phyloP scores from a whole-genome alignment of 176 grass and related monocot genomes.

The Zea luxurians region DNA sequence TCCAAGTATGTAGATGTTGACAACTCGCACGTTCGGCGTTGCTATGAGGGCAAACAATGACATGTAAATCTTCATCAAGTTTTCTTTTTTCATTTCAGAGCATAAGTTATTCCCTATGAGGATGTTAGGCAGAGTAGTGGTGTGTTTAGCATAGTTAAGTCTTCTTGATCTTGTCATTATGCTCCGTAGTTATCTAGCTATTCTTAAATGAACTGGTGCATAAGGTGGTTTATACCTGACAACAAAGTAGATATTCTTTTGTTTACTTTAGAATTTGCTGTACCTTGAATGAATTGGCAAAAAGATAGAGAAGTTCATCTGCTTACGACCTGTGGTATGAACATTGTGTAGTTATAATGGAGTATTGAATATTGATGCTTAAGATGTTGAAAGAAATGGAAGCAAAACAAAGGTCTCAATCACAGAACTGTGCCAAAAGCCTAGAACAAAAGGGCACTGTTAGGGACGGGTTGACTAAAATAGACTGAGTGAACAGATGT shows the following conservation, averaged over 20 bases:
- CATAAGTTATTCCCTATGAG: constrained; percentile 6
- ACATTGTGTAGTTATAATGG: neutral
- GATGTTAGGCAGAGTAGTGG: constrained; percentile 22
- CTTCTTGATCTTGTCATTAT: constrained; percentile 20
- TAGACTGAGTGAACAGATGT: constrained; percentile 4
- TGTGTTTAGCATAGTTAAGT: constrained; percentile 30
- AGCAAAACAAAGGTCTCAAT: neutral
- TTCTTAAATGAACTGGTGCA: constrained; percentile 16
- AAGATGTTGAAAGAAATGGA: constrained; percentile 3
- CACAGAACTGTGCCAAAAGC: neutral
- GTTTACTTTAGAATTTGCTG: constrained; percentile 1
- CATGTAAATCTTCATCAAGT: constrained; percentile 24
- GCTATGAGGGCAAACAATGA: constrained; percentile 60
- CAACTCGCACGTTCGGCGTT: constrained; percentile 57
- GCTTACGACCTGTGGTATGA: neutral
- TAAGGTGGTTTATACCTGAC: constrained; percentile 7
- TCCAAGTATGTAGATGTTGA: constrained; percentile 80
- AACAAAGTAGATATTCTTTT: constrained; percentile 22
- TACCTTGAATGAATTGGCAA: constrained; percentile 24
- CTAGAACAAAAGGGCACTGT: constrained; percentile 24
- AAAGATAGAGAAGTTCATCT: constrained; percentile 8
- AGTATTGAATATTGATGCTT: neutral
- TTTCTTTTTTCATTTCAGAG: constrained; percentile 4
- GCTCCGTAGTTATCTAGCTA: neutral
- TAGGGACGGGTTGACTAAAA: constrained; percentile 5